Evolutionary conservation across 257 asterid species (phyloP), one percentile per base, ranked within the genome.

Genomic region (Solanum arcanum): DNA sequence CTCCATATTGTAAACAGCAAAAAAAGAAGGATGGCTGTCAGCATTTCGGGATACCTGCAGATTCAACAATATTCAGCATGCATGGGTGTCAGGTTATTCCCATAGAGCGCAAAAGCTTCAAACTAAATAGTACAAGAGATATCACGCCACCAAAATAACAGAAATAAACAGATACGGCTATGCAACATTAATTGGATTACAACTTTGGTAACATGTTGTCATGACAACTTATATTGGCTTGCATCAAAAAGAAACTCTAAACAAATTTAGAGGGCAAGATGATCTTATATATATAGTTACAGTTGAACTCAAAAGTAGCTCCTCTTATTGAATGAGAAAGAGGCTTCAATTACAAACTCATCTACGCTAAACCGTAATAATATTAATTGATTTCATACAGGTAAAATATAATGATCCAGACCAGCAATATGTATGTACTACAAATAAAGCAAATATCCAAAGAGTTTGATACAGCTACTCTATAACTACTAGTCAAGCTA

Each of bases 1-100:
- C 93, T 95, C 99, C 99, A 97, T 95, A 88, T 97, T 93, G 91
- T 97, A 97, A 89, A 97, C 97, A 92, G 98, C 99, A 92, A 97
- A 94, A 89, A 97, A 97, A 86, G 99, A 97, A 83, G 97, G 98
- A 89, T 96, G 97, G 89, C 86, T 96, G 85, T 96, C 99, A 9
- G 96, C 91, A 90, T 91, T 94, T 88, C 98, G 92, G 29, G 97
- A 93, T 86, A 95, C 96, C 98, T 96, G 91, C 72, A 86, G 85
- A 87, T 89, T 59, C 88, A 85, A 86, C 82, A 86, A 90, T 64
- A 87, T 85, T 80, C 83, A 68, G 86, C 88, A 86, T 87, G 85
- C 88, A 76, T 86, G 86, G 81, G 44, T 68, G 85, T 47, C 85
- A 5, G 25, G 29, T 20, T 80, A 80, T 47, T 80, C 27, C 44